Evolutionary conservation across 2,329 filamentous ascomycete species (phyloP).

Genomic region (Ophiostoma angusticollis): DNA sequence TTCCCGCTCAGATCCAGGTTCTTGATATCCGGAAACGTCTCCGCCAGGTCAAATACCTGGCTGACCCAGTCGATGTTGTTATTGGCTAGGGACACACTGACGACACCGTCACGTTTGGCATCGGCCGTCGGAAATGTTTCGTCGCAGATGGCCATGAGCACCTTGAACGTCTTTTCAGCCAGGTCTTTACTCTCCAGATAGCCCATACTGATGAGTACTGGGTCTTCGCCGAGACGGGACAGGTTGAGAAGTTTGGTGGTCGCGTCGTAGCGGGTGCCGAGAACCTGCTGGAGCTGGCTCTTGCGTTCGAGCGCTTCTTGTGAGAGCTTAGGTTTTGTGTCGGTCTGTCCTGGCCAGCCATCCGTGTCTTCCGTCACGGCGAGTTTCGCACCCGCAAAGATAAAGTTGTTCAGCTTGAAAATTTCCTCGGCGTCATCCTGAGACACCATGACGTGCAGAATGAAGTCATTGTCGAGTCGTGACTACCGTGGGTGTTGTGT

Average conservation of each 20-base stretch:
- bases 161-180: conserved; percentile 80
- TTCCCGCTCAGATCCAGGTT: conserved; percentile 86
- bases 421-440: conserved; percentile 52
- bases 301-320: conserved; percentile 47
- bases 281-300: conserved; percentile 54
- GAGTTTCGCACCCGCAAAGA: conserved; percentile 53
- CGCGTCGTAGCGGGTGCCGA: conserved; percentile 61
- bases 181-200: conserved; percentile 61
- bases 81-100: conserved; percentile 67
- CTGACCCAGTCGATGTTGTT: conserved; percentile 65
- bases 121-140: conserved; percentile 58
- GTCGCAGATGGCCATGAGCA: conserved; percentile 77
- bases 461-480: conserved; percentile 51
- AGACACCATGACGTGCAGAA: conserved; percentile 52
- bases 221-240: conserved; percentile 61
- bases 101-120: conserved; percentile 64
- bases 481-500: conserved; percentile 48
- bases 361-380: conserved; percentile 36
- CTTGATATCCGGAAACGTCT: conserved; percentile 71
- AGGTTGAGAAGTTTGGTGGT: conserved; percentile 68
- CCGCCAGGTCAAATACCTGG: conserved; percentile 61
- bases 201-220: conserved; percentile 57
- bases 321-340: conserved; percentile 27
- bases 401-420: conserved; percentile 54
- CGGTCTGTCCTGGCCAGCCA: conserved; percentile 23